Evolutionary conservation across 2,329 filamentous ascomycete genomes (phyloP), one percentile per base, ranked within the genome.

Genomic region (Fusarium dlaminii): DNA sequence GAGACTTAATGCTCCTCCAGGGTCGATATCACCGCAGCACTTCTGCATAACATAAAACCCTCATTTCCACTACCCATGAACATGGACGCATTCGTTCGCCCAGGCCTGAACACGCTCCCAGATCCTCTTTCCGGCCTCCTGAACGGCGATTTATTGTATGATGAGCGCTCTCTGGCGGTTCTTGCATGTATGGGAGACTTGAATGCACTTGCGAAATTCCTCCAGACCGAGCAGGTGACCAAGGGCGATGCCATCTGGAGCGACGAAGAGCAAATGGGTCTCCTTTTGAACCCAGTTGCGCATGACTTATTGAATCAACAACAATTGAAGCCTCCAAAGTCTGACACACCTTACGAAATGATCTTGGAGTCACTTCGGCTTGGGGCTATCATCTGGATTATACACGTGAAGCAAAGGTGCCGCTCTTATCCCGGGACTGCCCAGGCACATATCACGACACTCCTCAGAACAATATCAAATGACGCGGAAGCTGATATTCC

Each of bases 11-110:
- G 20, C 20, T 6, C 5, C 27, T 22, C 32, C 27, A 67, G 64
- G 64, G 64, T 58, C 7, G 64, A 67, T n/a, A 46, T 67, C 43
- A 67, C 64, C 0, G 45, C 64, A 64, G 64, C 64, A 64, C 56
- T 67, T 32, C 43, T 58, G 29, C 60, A 64, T n/a, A 34, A 58
- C 51, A 67, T 60, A 10, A 58, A 51, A 20, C 64, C 64, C 39
- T 52, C 30, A 8, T 67, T 67, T 58, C 60, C 59, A 40, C 32
- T 52, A 40, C 49, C 37, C 30, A 27, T 18, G 12, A n/a, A 17
- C 22, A 29, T 40, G 8, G 24, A 13, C 51, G 24, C 36, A 45
- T 67, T 40, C 17, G 43, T 29, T 32, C 13, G 32, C 32, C 32
- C 64, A n/a, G 51, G 64, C 22, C n/a, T 58, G 17, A 32, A 27